Evolutionary conservation across 208 protist genomes (phyloP).

Genomic region (Trypanosoma cruzi): DNA sequence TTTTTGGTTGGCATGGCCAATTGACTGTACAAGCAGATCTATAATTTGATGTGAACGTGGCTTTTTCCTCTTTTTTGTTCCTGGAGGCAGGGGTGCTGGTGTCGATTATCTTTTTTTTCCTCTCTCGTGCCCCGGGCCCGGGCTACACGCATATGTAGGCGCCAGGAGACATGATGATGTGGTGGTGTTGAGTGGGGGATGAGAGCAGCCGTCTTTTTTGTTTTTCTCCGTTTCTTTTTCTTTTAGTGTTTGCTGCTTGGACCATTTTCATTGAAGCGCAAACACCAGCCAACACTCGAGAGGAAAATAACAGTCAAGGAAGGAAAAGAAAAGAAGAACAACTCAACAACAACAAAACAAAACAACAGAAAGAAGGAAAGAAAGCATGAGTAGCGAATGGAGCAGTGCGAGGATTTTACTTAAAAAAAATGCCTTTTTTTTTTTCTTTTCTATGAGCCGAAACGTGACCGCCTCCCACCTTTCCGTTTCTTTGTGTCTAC

Average conservation of each 20-base stretch:
- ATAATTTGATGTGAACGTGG: too few species aligned
- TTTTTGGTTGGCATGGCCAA: neutral
- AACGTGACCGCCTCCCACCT: neutral
- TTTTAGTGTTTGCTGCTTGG: neutral
- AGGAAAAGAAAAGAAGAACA: neutral
- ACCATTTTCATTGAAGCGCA: neutral
- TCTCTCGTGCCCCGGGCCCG: too few species aligned
- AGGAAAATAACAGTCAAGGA: neutral
- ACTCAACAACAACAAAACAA: neutral
- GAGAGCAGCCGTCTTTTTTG: too few species aligned
- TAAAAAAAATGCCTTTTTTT: too few species aligned
- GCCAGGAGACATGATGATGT: neutral
- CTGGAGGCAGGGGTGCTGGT: too few species aligned
- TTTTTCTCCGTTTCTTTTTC: neutral
- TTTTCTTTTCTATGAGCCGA: neutral
- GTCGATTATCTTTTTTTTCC: neutral
- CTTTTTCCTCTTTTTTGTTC: too few species aligned
- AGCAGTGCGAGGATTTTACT: neutral
- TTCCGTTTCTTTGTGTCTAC: neutral
- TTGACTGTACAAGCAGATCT: too few species aligned
- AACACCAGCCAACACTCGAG: neutral
- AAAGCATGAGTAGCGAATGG: too few species aligned
- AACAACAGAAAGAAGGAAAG: too few species aligned
- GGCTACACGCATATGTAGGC: too few species aligned
- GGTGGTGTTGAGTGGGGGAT: neutral